A percentile compares a stretch with the other conserved stretches of the same genome.
Conservation (phyloP, 306 rosid genomes). For the Canavalia ensiformis region DNA sequence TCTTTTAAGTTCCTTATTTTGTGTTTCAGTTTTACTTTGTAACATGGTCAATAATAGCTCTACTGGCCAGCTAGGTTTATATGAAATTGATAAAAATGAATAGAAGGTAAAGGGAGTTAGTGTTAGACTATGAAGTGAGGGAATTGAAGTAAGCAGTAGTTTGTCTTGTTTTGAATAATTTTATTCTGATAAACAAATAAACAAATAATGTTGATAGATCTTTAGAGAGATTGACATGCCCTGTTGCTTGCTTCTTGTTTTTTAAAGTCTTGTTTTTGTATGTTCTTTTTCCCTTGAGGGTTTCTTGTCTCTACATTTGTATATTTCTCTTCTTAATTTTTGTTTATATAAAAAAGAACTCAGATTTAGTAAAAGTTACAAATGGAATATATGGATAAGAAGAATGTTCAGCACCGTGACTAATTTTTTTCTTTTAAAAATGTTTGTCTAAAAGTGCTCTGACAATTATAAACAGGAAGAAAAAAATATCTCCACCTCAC, state of each 20-base stretch:
- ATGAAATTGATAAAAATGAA: conserved; percentile 32
- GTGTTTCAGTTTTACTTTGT: conserved; percentile 20
- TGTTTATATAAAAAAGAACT: not conserved
- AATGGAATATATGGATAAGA: conserved; percentile 24
- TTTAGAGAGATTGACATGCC: not conserved
- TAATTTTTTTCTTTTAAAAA: not conserved
- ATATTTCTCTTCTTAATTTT: not conserved
- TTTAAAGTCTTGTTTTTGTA: not conserved
- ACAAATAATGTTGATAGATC: not conserved
- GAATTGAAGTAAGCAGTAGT: not conserved
- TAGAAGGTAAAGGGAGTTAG: not conserved
- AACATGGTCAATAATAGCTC: not conserved
- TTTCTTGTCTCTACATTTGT: not conserved
- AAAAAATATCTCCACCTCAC: not conserved
- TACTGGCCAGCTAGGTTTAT: conserved; percentile 5
- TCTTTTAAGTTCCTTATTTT: conserved; percentile 3
- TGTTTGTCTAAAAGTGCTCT: not conserved
- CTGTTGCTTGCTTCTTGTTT: not conserved
- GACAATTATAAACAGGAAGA: conserved; percentile 2
- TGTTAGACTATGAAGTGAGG: not conserved
- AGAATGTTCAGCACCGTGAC: not conserved
- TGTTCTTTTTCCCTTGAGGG: not conserved
- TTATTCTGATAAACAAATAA: not conserved
- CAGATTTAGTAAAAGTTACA: conserved; percentile 8
- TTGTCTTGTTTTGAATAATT: conserved; percentile 14